These are phyloP conservation scores for Pseudocercospora cruenta DNA, from an alignment of 2,329 filamentous ascomycete genomes.

Conservation along the genomic window DNA sequence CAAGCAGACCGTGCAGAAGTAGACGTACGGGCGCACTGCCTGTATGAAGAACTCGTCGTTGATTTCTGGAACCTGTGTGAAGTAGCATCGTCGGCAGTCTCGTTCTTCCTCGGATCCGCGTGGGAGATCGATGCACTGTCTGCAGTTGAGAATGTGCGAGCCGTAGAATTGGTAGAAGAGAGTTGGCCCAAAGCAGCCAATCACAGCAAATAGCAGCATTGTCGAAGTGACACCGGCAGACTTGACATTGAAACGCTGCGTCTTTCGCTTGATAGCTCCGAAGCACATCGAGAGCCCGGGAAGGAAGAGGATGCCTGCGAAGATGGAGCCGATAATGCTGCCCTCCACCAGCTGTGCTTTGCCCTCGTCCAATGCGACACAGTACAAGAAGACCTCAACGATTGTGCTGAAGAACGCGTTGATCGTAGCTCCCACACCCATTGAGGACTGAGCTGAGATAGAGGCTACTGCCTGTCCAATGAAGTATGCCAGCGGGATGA, in stretches of 20 bases:
- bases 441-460: slow-evolving; percentile 96
- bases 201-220: slow-evolving; percentile 94
- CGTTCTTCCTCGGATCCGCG: slow-evolving; percentile 55
- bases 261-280: slow-evolving; percentile 95
- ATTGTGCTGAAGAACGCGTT: slow-evolving; percentile 98
- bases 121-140: slow-evolving; percentile 51
- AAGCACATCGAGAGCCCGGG: slow-evolving; percentile 98
- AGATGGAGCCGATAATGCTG: slow-evolving; percentile 96
- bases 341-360: slow-evolving; percentile 93
- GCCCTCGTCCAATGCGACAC: slow-evolving; percentile 86
- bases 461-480: slow-evolving; percentile 98
- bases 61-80: slow-evolving; percentile 81
- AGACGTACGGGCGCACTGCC: slow-evolving; percentile 91
- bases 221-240: slow-evolving; percentile 96
- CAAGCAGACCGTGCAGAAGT: slow-evolving; percentile 79
- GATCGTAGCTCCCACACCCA: slow-evolving; percentile 95
- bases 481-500: slow-evolving; percentile 96
- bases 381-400: slow-evolving; percentile 97
- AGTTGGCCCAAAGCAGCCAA: slow-evolving; percentile 92
- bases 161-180: slow-evolving; percentile 99
- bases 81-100: slow-evolving; percentile 92
- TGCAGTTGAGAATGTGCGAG: slow-evolving; percentile 91
- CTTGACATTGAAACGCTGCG: slow-evolving; percentile 94
- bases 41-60: slow-evolving; percentile 87
- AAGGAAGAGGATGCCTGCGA: slow-evolving; percentile 91